A percentile compares a stretch with the other conserved stretches of the same genome.
Evolutionary conservation across 176 grass and related monocot species (phyloP).

Genomic region (Carex myosuroides): DNA sequence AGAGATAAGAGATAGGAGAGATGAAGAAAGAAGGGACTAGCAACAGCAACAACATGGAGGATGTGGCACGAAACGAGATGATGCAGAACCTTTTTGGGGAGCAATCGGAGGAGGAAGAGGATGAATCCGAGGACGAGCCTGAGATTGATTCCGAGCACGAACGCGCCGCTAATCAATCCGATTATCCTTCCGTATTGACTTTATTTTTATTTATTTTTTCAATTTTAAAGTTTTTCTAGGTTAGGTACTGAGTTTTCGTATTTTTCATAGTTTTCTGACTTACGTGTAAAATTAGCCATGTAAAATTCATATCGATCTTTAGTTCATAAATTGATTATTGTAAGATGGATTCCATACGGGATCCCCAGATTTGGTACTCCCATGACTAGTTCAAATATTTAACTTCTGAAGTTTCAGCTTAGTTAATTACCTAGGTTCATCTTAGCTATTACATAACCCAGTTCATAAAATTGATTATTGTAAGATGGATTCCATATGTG

Average conservation of each 20-base stretch:
- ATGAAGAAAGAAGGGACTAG: conserved; percentile 29
- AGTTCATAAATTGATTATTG: background rate
- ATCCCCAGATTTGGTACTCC: background rate
- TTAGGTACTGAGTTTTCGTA: background rate
- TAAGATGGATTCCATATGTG: background rate
- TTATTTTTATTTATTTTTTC: background rate
- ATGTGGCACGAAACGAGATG: conserved; percentile 79
- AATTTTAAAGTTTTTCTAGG: conserved; percentile 2
- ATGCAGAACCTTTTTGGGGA: conserved; percentile 98
- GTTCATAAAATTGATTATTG: background rate
- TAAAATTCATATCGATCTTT: background rate
- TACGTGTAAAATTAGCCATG: background rate
- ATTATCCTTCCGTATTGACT: conserved; percentile 32
- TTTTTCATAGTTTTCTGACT: background rate
- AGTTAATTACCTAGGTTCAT: too few relatives aligned
- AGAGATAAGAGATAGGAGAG: conserved; percentile 28
- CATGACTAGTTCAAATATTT: background rate
- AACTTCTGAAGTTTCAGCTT: background rate
- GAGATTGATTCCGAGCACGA: conserved; percentile 62
- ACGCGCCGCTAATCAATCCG: conserved; percentile 35
- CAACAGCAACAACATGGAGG: conserved; percentile 34
- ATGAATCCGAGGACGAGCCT: conserved; percentile 38
- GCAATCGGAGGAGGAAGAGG: conserved; percentile 82
- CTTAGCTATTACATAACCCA: background rate
- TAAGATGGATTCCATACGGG: background rate